Conservation (phyloP, 306 rosid genomes). For the Glycine soja region DNA sequence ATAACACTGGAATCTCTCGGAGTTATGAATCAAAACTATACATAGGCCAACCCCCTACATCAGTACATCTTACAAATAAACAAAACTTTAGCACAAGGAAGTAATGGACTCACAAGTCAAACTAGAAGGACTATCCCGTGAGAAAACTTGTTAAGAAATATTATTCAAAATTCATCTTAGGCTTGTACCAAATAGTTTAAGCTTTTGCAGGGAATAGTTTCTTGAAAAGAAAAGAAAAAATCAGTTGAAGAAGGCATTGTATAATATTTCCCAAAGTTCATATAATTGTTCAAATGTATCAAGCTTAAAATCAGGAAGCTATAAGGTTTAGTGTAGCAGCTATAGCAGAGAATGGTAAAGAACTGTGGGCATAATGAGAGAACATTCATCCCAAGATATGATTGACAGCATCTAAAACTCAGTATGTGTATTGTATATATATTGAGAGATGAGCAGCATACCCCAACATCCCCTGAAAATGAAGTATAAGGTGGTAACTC, state of each 20-base stretch:
- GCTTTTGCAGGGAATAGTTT: not conserved
- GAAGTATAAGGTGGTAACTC: slow-evolving; percentile 54
- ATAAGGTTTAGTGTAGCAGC: not conserved
- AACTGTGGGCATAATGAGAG: not conserved
- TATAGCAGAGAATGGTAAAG: not conserved
- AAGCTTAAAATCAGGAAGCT: slow-evolving; percentile 11
- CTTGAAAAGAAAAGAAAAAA: not conserved
- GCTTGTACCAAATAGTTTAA: not conserved
- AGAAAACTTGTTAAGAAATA: not conserved
- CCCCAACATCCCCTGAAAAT: slow-evolving; percentile 62
- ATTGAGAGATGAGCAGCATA: slow-evolving; percentile 45
- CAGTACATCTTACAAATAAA: not conserved
- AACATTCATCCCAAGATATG: not conserved
- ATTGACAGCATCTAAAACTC: not conserved
- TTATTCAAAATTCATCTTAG: slow-evolving; percentile 3
- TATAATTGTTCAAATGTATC: not conserved
- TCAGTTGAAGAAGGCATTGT: not conserved
- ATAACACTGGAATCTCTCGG: not conserved
- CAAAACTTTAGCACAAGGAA: not conserved
- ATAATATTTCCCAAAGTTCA: not conserved
- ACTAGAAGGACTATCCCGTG: not conserved
- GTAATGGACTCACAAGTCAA: not conserved
- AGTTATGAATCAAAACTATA: not conserved
- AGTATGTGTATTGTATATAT: not conserved
- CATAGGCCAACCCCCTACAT: not conserved